Evolutionary conservation across 2,329 filamentous ascomycete genomes (phyloP).

Genomic region (Trichoderma pleuroti): DNA sequence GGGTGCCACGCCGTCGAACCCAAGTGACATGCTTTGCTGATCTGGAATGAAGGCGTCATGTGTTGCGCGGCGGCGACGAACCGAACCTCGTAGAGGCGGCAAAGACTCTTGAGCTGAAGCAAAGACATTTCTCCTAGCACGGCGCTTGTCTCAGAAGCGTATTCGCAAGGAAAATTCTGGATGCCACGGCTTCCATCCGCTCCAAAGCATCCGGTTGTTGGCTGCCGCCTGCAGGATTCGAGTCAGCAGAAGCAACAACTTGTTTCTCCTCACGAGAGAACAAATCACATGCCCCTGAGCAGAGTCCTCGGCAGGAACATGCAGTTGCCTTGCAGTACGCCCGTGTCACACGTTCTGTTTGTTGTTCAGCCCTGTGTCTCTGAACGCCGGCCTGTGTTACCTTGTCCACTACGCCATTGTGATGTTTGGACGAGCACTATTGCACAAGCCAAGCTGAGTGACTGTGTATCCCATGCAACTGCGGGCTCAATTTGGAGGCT

Average conservation of each 20-base stretch:
- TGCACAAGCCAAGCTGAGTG: background rate
- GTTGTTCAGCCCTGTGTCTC: slow-evolving; percentile 7
- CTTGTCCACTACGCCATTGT: background rate
- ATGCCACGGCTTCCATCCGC: background rate
- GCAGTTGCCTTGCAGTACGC: background rate
- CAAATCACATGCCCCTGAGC: background rate
- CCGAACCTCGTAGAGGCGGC: background rate
- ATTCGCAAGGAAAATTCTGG: background rate
- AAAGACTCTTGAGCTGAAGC: background rate
- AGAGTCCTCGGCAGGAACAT: background rate
- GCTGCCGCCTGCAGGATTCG: background rate
- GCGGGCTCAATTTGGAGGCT: background rate
- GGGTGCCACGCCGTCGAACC: background rate
- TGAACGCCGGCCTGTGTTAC: background rate
- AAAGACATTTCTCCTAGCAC: background rate
- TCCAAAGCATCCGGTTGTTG: background rate
- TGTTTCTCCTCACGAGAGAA: background rate
- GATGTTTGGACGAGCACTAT: background rate
- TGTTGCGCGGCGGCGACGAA: background rate
- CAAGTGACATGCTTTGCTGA: slow-evolving; percentile 1
- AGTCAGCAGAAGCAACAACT: background rate
- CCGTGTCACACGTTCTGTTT: background rate
- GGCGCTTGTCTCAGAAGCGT: background rate
- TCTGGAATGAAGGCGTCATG: slow-evolving; percentile 4
- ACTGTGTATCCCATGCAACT: background rate